Evolutionary conservation across 768 basidiomycete genomes (phyloP), one percentile per base, ranked within the genome.

Genomic region (Neoboletus brunneissimus): DNA sequence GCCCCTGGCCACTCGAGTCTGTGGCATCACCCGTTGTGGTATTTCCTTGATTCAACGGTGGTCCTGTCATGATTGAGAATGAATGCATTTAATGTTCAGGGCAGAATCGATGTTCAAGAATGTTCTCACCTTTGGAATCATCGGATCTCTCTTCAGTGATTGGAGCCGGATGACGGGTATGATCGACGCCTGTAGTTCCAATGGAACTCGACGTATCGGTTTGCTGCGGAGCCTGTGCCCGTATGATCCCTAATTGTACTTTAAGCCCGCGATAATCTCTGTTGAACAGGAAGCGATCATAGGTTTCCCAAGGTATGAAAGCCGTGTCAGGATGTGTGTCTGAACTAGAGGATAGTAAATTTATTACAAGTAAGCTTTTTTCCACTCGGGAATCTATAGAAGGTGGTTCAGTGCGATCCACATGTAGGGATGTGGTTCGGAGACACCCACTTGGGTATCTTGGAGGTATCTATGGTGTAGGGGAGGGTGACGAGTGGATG

Each of bases 241-340:
- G 77, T 54, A 89, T 82, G 3, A 79, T 77, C 10, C 77, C 75
- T 15, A 91, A 86, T 22, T 78, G 76, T 61, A 87, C 89, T 70
- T 91, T 91, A n/a, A 91, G 79, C 13, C 81, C 82, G 3, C 83
- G 80, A 65, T 91, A 91, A 67, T 91, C 83, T 64, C 89, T 91
- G 59, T 35, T 29, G 25, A 20, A 42, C 29, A 38, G 46, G 40
- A 40, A 32, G 32, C 40, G 27, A 53, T n/a, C 29, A 38, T 2
- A 10, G 5, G 9, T 16, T 45, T 42, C 25, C 38, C 42, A 27
- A 11, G 8, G 38, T n/a, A 37, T 4, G 42, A 31, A 15, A 6
- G 34, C 12, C n/a, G 37, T 16, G 44, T 53, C 49, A 56, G 53
- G 4, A 23, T 16, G 13, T 13, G 18, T 32, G 23, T 3, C 13